Percentiles rank a stretch among this genome's conserved stretches.
phyloP scores from a whole-genome alignment of 768 basidiomycete genomes.

The Boletellus ananas region DNA sequence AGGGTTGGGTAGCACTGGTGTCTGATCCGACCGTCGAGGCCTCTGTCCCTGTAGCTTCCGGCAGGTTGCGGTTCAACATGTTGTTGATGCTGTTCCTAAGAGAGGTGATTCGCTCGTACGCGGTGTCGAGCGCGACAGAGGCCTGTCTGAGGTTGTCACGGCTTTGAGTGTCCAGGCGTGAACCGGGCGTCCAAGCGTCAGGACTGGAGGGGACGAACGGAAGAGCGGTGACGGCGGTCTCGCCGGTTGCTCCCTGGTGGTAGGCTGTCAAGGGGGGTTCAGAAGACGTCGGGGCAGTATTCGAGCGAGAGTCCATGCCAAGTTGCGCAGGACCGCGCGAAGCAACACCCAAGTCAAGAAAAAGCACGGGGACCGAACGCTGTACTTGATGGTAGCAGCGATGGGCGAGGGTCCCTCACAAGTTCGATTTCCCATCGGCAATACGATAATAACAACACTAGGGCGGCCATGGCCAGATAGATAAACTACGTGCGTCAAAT shows the following conservation, averaged over 20 bases:
- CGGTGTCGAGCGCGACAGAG: conserved; percentile 51
- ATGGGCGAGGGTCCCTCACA: neutral
- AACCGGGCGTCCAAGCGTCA: conserved; percentile 9
- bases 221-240: conserved; percentile 4
- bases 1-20: conserved; percentile 6
- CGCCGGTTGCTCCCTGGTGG: conserved; percentile 10
- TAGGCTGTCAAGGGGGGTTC: conserved; percentile 13
- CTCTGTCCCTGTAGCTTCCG: conserved; percentile 23
- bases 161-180: conserved; percentile 21
- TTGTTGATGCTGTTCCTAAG: conserved; percentile 49
- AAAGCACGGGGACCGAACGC: too few relatives aligned
- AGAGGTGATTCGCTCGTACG: conserved; percentile 52
- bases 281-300: conserved; percentile 10
- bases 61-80: conserved; percentile 39
- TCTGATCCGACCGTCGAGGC: conserved; percentile 2
- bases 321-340: conserved; percentile 2
- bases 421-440: neutral
- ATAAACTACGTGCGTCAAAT: conserved; percentile 4
- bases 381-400: too few relatives aligned
- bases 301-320: conserved; percentile 21
- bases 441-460: conserved; percentile 13
- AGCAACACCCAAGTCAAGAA: neutral
- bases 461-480: conserved; percentile 5
- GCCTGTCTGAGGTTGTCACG: conserved; percentile 45
- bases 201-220: conserved; percentile 9